These are phyloP conservation scores for Mycena leptocephala DNA, from an alignment of 768 basidiomycete genomes.

Conservation along the genomic window DNA sequence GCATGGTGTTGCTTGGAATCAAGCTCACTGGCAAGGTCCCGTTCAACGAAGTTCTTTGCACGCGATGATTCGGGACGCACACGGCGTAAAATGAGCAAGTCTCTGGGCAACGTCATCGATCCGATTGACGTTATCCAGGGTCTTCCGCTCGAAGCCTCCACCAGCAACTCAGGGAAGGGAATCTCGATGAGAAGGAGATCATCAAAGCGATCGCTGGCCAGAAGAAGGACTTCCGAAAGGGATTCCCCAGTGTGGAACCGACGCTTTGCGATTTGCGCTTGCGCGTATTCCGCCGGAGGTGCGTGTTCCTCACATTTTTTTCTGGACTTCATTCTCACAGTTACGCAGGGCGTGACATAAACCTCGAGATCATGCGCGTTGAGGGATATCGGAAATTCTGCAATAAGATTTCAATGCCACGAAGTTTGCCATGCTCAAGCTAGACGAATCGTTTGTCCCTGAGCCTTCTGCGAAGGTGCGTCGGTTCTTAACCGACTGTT, in stretches of 20 bases:
- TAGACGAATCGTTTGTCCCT: conserved; percentile 89
- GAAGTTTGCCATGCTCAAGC: conserved; percentile 98
- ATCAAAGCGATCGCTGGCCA: conserved; percentile 93
- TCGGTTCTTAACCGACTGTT: not conserved
- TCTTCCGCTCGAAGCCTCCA: conserved; percentile 85
- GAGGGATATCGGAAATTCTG: conserved; percentile 99
- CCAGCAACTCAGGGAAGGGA: conserved; percentile 90
- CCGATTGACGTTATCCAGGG: conserved; percentile 97
- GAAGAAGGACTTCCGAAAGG: conserved; percentile 99
- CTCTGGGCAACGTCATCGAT: conserved; percentile 97
- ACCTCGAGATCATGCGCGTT: conserved; percentile 94
- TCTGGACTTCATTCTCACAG: not conserved
- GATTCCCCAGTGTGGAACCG: conserved; percentile 98
- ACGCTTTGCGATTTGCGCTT: conserved; percentile 96
- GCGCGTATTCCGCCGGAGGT: conserved; percentile 95
- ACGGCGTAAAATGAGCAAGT: conserved; percentile 99
- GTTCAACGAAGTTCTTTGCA: conserved; percentile 97
- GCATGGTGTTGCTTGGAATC: conserved; percentile 96
- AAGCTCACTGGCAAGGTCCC: conserved; percentile 93
- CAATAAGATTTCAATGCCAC: conserved; percentile 99
- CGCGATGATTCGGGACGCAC: conserved; percentile 98
- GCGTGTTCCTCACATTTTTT: conserved; percentile 10
- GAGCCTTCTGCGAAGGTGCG: conserved; percentile 77
- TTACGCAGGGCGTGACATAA: conserved; percentile 91
- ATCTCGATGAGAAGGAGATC: conserved; percentile 95